Percentiles rank a stretch among this genome's conserved stretches.
phyloP scores from a whole-genome alignment of 345 rosid genomes.

The Brassica nigra region DNA sequence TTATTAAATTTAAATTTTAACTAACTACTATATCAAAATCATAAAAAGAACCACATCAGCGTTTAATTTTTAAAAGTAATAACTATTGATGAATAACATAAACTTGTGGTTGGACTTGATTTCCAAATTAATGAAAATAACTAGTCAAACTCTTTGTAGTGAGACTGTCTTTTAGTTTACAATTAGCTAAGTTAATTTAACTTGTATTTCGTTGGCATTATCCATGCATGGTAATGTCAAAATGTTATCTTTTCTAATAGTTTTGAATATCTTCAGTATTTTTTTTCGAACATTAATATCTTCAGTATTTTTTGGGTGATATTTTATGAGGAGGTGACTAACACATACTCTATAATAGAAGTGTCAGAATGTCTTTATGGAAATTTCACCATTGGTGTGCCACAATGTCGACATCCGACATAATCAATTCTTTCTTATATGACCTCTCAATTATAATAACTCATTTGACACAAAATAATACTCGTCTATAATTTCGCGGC shows the following conservation, averaged over 20 bases:
- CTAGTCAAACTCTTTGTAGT: too few species aligned
- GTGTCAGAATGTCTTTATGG: not conserved
- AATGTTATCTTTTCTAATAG: not conserved
- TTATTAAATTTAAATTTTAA: not conserved
- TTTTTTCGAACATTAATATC: not conserved
- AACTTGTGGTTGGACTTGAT: too few species aligned
- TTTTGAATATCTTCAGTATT: not conserved
- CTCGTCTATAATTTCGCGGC: not conserved
- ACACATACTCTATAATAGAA: too few species aligned
- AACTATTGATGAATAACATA: too few species aligned
- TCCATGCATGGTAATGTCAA: not conserved
- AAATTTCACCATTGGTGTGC: constrained; percentile 21
- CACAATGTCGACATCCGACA: constrained; percentile 32
- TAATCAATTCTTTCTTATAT: not conserved
- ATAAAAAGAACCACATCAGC: too few species aligned
- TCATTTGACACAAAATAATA: not conserved
- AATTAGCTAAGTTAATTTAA: too few species aligned
- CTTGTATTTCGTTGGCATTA: too few species aligned
- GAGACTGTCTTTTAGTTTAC: too few species aligned
- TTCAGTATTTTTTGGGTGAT: not conserved
- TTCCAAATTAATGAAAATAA: too few species aligned
- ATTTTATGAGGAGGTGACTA: not conserved
- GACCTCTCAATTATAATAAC: not conserved
- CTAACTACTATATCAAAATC: not conserved
- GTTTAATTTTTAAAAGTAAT: too few species aligned